Evolutionary conservation across 352 stramenopile species (phyloP).

Genomic region (Phytophthora citricola): DNA sequence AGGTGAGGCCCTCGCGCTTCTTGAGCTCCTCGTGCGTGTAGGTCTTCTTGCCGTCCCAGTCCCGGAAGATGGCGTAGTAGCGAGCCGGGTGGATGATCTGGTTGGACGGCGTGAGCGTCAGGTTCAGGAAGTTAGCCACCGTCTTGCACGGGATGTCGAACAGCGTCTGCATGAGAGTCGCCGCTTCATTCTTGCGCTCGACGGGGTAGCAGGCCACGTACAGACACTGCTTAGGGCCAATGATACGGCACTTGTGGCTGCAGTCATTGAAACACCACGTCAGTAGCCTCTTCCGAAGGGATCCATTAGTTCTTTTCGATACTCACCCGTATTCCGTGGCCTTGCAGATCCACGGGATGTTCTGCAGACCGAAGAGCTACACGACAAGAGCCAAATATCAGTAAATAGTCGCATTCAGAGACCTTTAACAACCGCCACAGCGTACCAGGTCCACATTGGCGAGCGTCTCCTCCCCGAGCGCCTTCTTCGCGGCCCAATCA

Average conservation of each 20-base stretch:
- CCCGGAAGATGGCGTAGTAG: constrained; percentile 94
- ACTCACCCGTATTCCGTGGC: constrained; percentile 83
- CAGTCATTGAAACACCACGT: constrained; percentile 9
- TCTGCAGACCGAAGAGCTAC: constrained; percentile 92
- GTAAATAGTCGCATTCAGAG: not conserved
- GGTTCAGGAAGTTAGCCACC: constrained; percentile 93
- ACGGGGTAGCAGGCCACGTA: constrained; percentile 93
- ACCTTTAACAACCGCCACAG: not conserved
- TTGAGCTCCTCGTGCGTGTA: constrained; percentile 88
- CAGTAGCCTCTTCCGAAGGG: not conserved
- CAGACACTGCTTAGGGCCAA: constrained; percentile 91
- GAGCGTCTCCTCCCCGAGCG: constrained; percentile 73
- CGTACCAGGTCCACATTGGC: constrained; percentile 66
- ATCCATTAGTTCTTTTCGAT: not conserved
- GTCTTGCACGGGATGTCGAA: constrained; percentile 93
- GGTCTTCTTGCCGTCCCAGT: constrained; percentile 91
- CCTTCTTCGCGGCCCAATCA: constrained; percentile 92
- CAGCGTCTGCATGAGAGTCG: constrained; percentile 84
- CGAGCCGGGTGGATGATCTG: constrained; percentile 94
- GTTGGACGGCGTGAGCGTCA: constrained; percentile 94
- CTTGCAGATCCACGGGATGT: constrained; percentile 96
- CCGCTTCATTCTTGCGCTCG: constrained; percentile 80
- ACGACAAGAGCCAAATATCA: constrained; percentile 14
- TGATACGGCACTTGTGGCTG: constrained; percentile 90
- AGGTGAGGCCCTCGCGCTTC: constrained; percentile 85